Conservation (phyloP, 805 yeast genomes). For the Pichia kluyveri region DNA sequence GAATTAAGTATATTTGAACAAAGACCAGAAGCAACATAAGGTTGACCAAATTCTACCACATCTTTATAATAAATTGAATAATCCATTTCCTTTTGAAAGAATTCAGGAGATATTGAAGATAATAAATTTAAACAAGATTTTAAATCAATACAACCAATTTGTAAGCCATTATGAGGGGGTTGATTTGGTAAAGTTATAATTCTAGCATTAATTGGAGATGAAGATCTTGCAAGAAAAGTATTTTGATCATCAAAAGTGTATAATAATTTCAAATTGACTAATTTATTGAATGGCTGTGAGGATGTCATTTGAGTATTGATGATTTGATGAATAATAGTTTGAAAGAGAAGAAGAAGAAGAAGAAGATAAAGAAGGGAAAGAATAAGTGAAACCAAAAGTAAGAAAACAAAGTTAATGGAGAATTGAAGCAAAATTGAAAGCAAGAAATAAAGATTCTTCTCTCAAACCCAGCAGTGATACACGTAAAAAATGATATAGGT, state of each 20-base stretch:
- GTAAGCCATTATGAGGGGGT: slow-evolving; percentile 33
- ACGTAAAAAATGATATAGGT: too few species aligned
- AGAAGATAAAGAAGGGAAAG: neutral
- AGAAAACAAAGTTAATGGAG: too few species aligned
- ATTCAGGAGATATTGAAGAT: slow-evolving; percentile 38
- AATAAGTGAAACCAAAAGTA: neutral
- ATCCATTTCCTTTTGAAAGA: slow-evolving; percentile 32
- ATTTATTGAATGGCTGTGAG: slow-evolving; percentile 14
- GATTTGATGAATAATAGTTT: neutral
- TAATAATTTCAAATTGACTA: slow-evolving; percentile 28
- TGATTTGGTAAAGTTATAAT: slow-evolving; percentile 33
- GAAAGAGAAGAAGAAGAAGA: neutral
- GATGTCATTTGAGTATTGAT: neutral
- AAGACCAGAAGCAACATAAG: slow-evolving; percentile 39
- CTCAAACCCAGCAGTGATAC: too few species aligned
- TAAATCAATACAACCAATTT: slow-evolving; percentile 33
- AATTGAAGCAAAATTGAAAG: too few species aligned
- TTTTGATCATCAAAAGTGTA: slow-evolving; percentile 36
- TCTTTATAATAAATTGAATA: slow-evolving; percentile 39
- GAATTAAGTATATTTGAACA: slow-evolving; percentile 25
- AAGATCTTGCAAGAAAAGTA: slow-evolving; percentile 34
- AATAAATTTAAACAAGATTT: slow-evolving; percentile 37
- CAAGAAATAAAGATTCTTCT: too few species aligned
- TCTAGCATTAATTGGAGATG: slow-evolving; percentile 27
- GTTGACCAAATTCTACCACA: slow-evolving; percentile 43